Evolutionary conservation across 129 eudicot genomes (phyloP), one percentile per base, ranked within the genome.

Genomic region (Flaveria robusta): DNA sequence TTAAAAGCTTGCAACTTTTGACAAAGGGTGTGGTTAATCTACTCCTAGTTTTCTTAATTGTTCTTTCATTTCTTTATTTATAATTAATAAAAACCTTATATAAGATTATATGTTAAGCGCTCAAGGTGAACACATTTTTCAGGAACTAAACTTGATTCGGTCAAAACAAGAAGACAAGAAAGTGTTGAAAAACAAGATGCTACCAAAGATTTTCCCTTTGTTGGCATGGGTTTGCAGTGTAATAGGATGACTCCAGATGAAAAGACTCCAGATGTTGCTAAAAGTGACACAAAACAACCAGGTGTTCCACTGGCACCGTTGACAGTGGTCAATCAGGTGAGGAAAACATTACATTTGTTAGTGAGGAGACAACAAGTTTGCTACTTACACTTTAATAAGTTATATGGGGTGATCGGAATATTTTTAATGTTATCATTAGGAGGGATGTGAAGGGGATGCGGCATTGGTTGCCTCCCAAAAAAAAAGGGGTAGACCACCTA

Each of bases 401-500:
- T 23, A 12, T 12, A 60, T 26, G 12, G 2, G 8, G 66, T 27
- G 39, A 42, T 63, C 16, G 43, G 4, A 63, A 63, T 63, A 20
- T 29, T 27, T 79, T 56, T 4, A 18, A 20, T 77, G 67, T 81
- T 64, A 18, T 34, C 29, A 49, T 77, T 77, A 90, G 94, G 96
- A 66, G 79, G 71, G 51, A 46, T 55, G 58, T 45, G 84, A 77
- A 70, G 79, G 52, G 68, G 87, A 66, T 51, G 81, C 51, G 49
- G 83, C 69, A 18, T 23, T 68, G 66, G 70, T 68, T 54, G 69
- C 50, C 73, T 82, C 56, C 66, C 90, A 77, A 70, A 83, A 83
- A 72, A 83, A 74, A 81, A 85, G 95, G 84, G 96, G 98, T 49
- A 79, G 96, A 76, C 95, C 92, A 22, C 80, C 74, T 49, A 88